A percentile compares a stretch with the other conserved stretches of the same genome.
phyloP scores from a whole-genome alignment of 2,329 filamentous ascomycete genomes.

The Alternaria sp. region DNA sequence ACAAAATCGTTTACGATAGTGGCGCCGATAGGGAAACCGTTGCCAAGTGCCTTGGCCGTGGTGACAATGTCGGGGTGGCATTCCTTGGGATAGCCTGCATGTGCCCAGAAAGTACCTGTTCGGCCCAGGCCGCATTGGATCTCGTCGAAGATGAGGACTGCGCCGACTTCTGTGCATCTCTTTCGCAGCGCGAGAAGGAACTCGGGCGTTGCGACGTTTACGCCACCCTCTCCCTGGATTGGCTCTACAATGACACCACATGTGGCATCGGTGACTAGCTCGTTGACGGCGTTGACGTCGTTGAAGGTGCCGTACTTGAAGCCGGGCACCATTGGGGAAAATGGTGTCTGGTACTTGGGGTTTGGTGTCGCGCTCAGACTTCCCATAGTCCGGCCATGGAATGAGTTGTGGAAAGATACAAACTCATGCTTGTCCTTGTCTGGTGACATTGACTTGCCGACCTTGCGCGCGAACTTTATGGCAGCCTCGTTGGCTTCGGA shows the following conservation, averaged over 20 bases:
- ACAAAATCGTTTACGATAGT: conserved; percentile 74
- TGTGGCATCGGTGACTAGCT: conserved; percentile 82
- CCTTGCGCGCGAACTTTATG: conserved; percentile 95
- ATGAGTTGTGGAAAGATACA: conserved; percentile 89
- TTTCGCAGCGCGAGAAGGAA: conserved; percentile 86
- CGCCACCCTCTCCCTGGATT: conserved; percentile 95
- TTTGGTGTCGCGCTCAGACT: conserved; percentile 95
- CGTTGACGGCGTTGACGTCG: conserved; percentile 74
- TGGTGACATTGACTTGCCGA: conserved; percentile 78
- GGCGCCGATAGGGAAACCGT: conserved; percentile 94
- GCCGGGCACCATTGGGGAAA: conserved; percentile 93
- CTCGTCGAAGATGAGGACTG: conserved; percentile 92
- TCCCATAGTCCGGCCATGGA: conserved; percentile 97
- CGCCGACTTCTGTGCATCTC: conserved; percentile 85
- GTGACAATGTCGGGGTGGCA: conserved; percentile 95
- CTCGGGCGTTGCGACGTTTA: conserved; percentile 82
- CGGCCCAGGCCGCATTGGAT: conserved; percentile 94
- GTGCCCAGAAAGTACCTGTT: conserved; percentile 91
- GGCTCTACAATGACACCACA: conserved; percentile 97
- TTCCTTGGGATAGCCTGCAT: conserved; percentile 74
- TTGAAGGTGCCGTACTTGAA: conserved; percentile 90
- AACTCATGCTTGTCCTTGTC: conserved; percentile 79
- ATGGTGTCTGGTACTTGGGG: conserved; percentile 96
- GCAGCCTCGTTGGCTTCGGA: conserved; percentile 98
- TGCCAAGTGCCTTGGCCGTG: conserved; percentile 94